Conservation (phyloP, 148 eudicot genomes). For the Nepenthes mirabilis region DNA sequence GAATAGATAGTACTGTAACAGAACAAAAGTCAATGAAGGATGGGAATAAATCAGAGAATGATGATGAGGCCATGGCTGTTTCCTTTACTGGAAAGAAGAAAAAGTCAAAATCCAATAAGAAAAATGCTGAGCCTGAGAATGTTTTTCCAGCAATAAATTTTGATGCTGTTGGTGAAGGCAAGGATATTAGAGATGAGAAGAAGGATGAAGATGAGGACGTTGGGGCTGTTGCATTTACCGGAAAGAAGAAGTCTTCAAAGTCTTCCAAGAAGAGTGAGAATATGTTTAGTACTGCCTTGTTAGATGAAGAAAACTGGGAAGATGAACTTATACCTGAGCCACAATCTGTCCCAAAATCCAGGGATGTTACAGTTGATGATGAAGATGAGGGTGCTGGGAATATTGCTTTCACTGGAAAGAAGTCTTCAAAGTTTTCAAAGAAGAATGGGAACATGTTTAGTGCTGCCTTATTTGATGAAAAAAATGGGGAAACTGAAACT, state of each 20-base stretch:
- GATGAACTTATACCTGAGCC: constrained; percentile 11
- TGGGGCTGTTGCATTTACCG: constrained; percentile 32
- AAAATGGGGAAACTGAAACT: constrained; percentile 32
- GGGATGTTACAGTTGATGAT: constrained; percentile 15
- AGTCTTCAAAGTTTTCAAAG: constrained; percentile 54
- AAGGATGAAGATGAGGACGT: constrained; percentile 21
- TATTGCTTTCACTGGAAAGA: constrained; percentile 49
- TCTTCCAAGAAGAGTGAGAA: constrained; percentile 36
- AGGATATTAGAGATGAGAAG: constrained; percentile 12
- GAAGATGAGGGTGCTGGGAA: constrained; percentile 22
- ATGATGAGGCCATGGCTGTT: constrained; percentile 31
- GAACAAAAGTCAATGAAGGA: constrained; percentile 11
- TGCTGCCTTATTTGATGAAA: constrained; percentile 42
- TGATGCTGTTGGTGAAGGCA: constrained; percentile 29
- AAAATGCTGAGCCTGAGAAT: constrained; percentile 3
- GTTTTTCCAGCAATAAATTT: constrained; percentile 10
- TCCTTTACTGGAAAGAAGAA: constrained; percentile 59
- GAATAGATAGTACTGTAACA: constrained; percentile 14
- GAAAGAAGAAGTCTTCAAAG: constrained; percentile 65
- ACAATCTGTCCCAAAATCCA: constrained; percentile 21
- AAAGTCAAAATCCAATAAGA: constrained; percentile 40
- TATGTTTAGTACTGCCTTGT: constrained; percentile 31
- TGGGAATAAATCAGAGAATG: constrained; percentile 20
- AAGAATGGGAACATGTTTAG: constrained; percentile 32
- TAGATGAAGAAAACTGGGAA: constrained; percentile 50